Evolutionary conservation across 352 stramenopile genomes (phyloP).

Genomic region (Globisporangium alternatum): DNA sequence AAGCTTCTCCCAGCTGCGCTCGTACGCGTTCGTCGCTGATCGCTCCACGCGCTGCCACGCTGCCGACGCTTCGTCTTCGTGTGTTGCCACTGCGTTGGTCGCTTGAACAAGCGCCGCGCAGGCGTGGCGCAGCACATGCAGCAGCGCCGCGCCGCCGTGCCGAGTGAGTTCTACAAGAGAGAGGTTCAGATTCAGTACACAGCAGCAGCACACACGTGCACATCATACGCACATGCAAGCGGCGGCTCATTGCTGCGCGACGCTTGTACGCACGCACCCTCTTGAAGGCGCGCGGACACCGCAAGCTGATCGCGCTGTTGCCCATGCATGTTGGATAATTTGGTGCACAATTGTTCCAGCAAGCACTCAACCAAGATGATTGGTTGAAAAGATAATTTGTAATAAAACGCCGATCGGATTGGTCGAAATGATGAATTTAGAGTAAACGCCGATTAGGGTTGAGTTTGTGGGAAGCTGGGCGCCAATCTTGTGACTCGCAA

Average conservation of each 20-base stretch:
- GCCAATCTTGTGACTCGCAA: constrained; percentile 14
- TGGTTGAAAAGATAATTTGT: too few species aligned
- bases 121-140: constrained; percentile 38
- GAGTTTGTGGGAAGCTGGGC: constrained; percentile 3
- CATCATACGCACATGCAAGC: not conserved
- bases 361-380: too few species aligned
- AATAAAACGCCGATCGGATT: not conserved
- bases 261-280: constrained; percentile 13
- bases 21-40: constrained; percentile 38
- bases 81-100: too few species aligned
- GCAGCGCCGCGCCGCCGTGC: constrained; percentile 39
- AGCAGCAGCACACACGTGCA: not conserved
- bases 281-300: constrained; percentile 20
- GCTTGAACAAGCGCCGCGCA: constrained; percentile 3
- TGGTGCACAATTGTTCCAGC: not conserved
- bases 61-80: not conserved
- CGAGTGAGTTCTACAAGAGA: constrained; percentile 34
- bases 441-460: constrained; percentile 15
- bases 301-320: not conserved
- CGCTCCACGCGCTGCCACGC: constrained; percentile 5
- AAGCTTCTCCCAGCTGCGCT: constrained; percentile 67
- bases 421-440: not conserved
- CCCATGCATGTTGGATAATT: not conserved
- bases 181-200: not conserved
- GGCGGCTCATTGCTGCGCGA: not conserved